A percentile compares a stretch with the other conserved stretches of the same genome.
These are phyloP conservation scores for Anethum foeniculum DNA, from an alignment of 140 eudicot genomes.

Conservation along the genomic window DNA sequence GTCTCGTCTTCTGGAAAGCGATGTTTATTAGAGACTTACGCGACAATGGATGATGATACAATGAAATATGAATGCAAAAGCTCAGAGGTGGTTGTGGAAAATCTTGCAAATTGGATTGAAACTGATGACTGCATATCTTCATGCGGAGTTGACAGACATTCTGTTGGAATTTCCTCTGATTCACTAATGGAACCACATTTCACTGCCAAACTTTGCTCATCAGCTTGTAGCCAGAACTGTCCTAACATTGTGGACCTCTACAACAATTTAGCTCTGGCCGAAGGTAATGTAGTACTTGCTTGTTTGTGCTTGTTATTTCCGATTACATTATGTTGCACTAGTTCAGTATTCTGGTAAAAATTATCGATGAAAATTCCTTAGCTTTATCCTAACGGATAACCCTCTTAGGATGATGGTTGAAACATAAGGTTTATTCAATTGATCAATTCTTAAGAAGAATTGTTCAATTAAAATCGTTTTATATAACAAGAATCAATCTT, in stretches of 20 bases:
- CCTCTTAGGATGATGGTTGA: too few species aligned
- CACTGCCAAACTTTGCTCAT: conserved; percentile 36
- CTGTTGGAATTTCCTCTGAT: conserved; percentile 52
- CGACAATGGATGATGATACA: neutral
- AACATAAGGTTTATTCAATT: too few species aligned
- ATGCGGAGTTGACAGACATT: conserved; percentile 39
- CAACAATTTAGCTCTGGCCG: conserved; percentile 40
- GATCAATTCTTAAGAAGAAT: too few species aligned
- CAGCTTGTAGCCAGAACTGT: conserved; percentile 41
- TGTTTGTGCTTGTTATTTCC: neutral
- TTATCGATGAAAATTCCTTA: too few species aligned
- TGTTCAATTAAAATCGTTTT: too few species aligned
- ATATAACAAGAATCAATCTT: too few species aligned
- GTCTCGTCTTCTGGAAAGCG: conserved; percentile 3
- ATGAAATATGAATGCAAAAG: neutral
- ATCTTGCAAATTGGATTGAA: conserved; percentile 2
- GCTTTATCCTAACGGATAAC: too few species aligned
- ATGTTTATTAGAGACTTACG: conserved; percentile 5
- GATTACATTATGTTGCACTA: too few species aligned
- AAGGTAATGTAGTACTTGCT: neutral
- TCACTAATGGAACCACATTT: conserved; percentile 31
- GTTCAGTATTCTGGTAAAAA: neutral
- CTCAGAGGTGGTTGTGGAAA: conserved; percentile 3
- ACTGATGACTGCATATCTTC: conserved; percentile 28
- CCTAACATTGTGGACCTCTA: conserved; percentile 51